Evolutionary conservation across 495 filamentous ascomycete species (phyloP).

Genomic region (Parmelia sp.): DNA sequence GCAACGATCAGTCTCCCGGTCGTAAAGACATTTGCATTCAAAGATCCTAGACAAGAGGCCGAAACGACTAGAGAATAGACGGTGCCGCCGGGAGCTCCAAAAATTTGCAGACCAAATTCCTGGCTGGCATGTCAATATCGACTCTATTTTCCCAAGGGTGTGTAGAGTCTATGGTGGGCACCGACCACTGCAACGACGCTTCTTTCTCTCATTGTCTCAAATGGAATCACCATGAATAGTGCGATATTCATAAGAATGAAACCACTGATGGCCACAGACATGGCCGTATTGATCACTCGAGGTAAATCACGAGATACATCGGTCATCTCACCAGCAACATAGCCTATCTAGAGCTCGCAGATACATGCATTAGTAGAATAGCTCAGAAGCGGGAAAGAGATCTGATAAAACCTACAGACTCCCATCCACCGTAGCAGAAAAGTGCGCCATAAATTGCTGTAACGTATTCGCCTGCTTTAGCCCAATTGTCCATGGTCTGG

Average conservation of each 20-base stretch:
- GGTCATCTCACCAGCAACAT: slow-evolving; percentile 33
- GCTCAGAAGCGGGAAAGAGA: neutral
- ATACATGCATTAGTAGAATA: neutral
- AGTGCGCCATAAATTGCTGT: slow-evolving; percentile 26
- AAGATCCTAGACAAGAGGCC: slow-evolving; percentile 16
- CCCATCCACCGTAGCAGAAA: slow-evolving; percentile 31
- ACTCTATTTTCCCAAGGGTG: neutral
- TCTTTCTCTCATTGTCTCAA: slow-evolving; percentile 13
- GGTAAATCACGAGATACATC: slow-evolving; percentile 29
- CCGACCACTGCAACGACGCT: slow-evolving; percentile 15
- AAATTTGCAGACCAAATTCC: slow-evolving; percentile 13
- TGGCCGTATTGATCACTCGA: slow-evolving; percentile 29
- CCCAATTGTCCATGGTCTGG: neutral
- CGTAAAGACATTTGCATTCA: slow-evolving; percentile 22
- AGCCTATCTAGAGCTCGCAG: slow-evolving; percentile 24
- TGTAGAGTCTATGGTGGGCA: neutral
- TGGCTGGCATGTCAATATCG: neutral
- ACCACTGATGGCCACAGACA: slow-evolving; percentile 30
- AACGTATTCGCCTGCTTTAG: slow-evolving; percentile 19
- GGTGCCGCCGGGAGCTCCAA: slow-evolving; percentile 2
- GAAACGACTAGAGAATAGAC: slow-evolving; percentile 19
- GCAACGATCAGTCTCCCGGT: slow-evolving; percentile 7
- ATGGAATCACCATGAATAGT: slow-evolving; percentile 25
- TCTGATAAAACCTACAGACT: slow-evolving; percentile 25
- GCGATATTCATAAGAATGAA: slow-evolving; percentile 31